phyloP scores from a whole-genome alignment of 306 rosid genomes.

The Pachyrhizus erosus region DNA sequence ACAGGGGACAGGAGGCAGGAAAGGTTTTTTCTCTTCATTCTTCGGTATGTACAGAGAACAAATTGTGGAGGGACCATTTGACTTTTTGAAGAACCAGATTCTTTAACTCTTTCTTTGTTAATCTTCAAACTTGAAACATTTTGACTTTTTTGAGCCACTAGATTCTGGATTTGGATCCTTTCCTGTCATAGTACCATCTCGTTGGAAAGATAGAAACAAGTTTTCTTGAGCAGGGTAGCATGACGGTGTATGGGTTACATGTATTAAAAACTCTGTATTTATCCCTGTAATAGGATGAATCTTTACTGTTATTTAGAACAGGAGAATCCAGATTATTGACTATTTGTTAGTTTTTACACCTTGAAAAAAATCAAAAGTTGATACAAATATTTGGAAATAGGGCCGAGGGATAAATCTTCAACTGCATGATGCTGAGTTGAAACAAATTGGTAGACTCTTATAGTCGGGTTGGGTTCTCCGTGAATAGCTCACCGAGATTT shows the following conservation, averaged over 20 bases:
- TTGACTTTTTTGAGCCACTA: slow-evolving; percentile 8
- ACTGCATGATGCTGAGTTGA: neutral
- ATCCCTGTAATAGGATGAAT: neutral
- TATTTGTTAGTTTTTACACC: neutral
- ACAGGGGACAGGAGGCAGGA: neutral
- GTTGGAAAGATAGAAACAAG: neutral
- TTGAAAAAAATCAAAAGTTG: neutral
- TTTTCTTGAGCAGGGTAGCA: neutral
- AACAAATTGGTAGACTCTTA: neutral
- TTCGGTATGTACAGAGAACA: neutral
- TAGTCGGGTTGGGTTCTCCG: neutral
- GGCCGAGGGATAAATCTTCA: neutral
- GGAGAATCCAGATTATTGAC: neutral
- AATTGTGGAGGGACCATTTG: neutral
- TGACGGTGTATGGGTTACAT: neutral
- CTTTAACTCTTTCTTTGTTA: neutral
- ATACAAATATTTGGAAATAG: neutral
- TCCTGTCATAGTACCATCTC: neutral
- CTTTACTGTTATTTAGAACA: neutral
- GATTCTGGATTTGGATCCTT: neutral
- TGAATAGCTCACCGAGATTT: neutral
- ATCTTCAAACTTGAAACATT: slow-evolving; percentile 4
- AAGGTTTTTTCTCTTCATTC: slow-evolving; percentile 32
- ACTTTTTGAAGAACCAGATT: neutral
- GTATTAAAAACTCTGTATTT: neutral